phyloP scores from a whole-genome alignment of 352 stramenopile species.

The Phytophthora fragariaefolia region DNA sequence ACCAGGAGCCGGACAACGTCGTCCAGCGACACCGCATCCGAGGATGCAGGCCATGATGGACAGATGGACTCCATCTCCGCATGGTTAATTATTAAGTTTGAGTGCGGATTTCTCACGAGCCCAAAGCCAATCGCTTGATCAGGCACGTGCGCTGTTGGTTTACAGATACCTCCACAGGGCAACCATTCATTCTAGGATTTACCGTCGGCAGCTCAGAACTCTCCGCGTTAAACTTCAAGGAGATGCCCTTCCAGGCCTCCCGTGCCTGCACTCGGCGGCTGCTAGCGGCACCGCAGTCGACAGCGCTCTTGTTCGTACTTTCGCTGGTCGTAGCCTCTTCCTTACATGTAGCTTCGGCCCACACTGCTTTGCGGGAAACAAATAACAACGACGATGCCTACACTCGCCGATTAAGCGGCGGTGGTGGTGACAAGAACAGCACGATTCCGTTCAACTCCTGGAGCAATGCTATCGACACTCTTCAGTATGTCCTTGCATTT shows the following conservation, averaged over 20 bases:
- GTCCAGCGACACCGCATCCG: slow-evolving; percentile 16
- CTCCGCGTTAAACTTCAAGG: slow-evolving; percentile 20
- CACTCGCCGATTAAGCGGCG: slow-evolving; percentile 26
- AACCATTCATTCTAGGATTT: slow-evolving; percentile 34
- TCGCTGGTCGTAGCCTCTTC: slow-evolving; percentile 24
- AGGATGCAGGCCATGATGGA: slow-evolving; percentile 26
- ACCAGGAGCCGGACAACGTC: slow-evolving; percentile 26
- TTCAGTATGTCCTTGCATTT: slow-evolving; percentile 53
- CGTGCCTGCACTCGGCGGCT: slow-evolving; percentile 13
- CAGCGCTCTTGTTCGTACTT: slow-evolving; percentile 18
- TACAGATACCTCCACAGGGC: neutral
- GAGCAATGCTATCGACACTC: slow-evolving; percentile 47
- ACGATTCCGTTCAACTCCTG: slow-evolving; percentile 54
- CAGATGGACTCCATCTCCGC: neutral
- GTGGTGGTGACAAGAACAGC: slow-evolving; percentile 31
- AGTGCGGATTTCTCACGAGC: slow-evolving; percentile 17
- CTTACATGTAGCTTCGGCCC: slow-evolving; percentile 20
- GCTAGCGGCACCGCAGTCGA: slow-evolving; percentile 10
- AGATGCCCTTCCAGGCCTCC: slow-evolving; percentile 15
- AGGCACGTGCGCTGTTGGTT: slow-evolving; percentile 14
- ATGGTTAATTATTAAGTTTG: neutral
- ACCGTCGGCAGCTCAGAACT: slow-evolving; percentile 13
- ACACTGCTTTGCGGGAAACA: slow-evolving; percentile 22
- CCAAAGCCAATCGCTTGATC: slow-evolving; percentile 19
- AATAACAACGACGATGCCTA: slow-evolving; percentile 10